Evolutionary conservation across 768 basidiomycete species (phyloP).

Genomic region (Xanthoconium purpureum): DNA sequence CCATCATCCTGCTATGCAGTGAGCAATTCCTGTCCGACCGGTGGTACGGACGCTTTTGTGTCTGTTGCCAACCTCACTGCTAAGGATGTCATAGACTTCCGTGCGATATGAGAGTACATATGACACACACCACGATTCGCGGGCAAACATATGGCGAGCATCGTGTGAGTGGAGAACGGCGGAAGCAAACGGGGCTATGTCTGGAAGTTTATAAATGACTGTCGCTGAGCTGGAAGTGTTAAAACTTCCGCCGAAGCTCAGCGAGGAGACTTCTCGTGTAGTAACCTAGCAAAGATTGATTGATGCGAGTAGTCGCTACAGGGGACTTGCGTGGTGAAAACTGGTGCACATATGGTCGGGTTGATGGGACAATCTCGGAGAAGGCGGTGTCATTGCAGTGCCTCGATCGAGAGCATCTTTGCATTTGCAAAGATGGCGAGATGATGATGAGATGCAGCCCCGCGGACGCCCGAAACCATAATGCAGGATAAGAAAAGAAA

Average conservation of each 20-base stretch:
- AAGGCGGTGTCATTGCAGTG: slow-evolving; percentile 16
- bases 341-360: not conserved
- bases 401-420: slow-evolving; percentile 1
- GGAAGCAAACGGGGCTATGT: slow-evolving; percentile 7
- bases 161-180: slow-evolving; percentile 1
- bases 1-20: slow-evolving; percentile 10
- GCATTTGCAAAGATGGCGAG: slow-evolving; percentile 4
- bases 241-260: slow-evolving; percentile 8
- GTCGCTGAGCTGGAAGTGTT: slow-evolving; percentile 15
- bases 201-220: slow-evolving; percentile 1
- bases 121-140: not conserved
- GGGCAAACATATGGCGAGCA: not conserved
- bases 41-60: not conserved
- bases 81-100: not conserved
- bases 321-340: not conserved
- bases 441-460: not conserved
- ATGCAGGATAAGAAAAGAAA: not conserved
- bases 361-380: slow-evolving; percentile 3
- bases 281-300: not conserved
- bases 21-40: not conserved
- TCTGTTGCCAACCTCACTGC: not conserved
- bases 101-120: not conserved
- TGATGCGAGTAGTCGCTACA: not conserved
- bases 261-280: not conserved
- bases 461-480: not conserved